Conservation (phyloP, 2,329 filamentous ascomycete genomes). For the Drechslerella coelobrocha region DNA sequence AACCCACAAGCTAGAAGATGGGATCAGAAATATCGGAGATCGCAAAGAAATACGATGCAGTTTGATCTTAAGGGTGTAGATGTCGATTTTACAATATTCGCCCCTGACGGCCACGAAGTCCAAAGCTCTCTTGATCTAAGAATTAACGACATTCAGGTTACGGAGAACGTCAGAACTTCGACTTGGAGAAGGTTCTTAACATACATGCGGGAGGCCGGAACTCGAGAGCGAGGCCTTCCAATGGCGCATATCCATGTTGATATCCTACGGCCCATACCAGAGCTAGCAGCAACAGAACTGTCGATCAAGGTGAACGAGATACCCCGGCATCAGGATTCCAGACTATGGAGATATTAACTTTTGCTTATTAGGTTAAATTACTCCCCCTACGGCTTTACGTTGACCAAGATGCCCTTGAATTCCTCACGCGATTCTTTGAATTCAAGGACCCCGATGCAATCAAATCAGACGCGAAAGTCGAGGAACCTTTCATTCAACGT, state of each 20-base stretch:
- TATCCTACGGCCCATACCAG: constrained; percentile 83
- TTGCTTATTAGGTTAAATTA: constrained; percentile 66
- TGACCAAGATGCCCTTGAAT: constrained; percentile 95
- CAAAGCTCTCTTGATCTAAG: constrained; percentile 86
- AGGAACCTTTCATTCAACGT: constrained; percentile 85
- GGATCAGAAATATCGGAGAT: constrained; percentile 76
- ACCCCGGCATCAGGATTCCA: background rate
- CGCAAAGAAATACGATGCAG: constrained; percentile 91
- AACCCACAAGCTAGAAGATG: constrained; percentile 56
- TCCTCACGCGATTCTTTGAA: constrained; percentile 95
- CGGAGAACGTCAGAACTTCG: constrained; percentile 91
- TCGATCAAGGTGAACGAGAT: constrained; percentile 70
- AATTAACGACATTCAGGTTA: constrained; percentile 83
- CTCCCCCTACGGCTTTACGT: constrained; percentile 90
- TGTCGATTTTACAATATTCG: constrained; percentile 81
- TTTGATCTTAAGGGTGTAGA: constrained; percentile 88
- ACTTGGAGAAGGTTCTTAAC: constrained; percentile 99
- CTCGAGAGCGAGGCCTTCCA: constrained; percentile 80
- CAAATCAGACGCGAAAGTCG: constrained; percentile 61
- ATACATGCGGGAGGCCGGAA: constrained; percentile 85
- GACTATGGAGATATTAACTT: constrained; percentile 27
- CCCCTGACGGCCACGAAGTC: constrained; percentile 77
- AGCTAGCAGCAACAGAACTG: constrained; percentile 86
- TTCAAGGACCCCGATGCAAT: constrained; percentile 79
- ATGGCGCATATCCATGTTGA: constrained; percentile 91